Base-by-base conservation (phyloP, 1,284 basidiomycete species). In the Cutaneotrichosporon mucoides region DNA sequence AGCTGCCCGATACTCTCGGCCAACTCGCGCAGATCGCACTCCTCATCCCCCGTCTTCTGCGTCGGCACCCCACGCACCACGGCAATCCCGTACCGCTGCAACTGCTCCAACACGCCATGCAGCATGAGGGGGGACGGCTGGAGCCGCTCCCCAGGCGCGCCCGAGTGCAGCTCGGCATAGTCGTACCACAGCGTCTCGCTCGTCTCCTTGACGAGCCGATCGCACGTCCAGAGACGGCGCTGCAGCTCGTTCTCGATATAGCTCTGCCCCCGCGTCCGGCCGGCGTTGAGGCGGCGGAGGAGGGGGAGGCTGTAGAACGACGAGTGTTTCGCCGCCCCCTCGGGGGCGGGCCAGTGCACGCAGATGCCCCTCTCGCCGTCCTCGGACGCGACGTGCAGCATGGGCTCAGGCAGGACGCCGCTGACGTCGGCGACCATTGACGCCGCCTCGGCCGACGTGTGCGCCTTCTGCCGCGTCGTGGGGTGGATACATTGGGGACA, bases 1-100 rank as follows among this genome's bases (percentile, higher is more conserved):
- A 97, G 81, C 66, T 89, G 84, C 11, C 91, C 88, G 66, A 96
- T 87, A 33, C 73, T 73, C 24, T 80, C 78, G 1, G 85, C 88
- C 1, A 94, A 81, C n/a, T 66, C 77, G 6, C 84, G 81, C 41
- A 91, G 73, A 73, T 87, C 86, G 71, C 90, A 90, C 1, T 76
- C 76, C 49, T 82, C 81, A 63, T 87, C 76, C 16, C 80, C 80
- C 0, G 83, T 85, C 53, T 81, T 72, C 40, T 79, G 69, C 13
- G 81, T 83, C 0, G 88, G 87, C 0, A 91, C 84, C 11, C 80
- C 82, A 1, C 68, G 75, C 38, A 85, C 70, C 37, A 85, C 78
- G 5, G 82, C 76, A 33, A 86, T 63, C 0, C 85, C 85, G 63
- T 82, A 82, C 1, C 67, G 61, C 41, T 81, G 72, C 3, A 83